Conservation (phyloP, 228 moss, liverwort and hornwort species). For the Sphagnum fallax region DNA sequence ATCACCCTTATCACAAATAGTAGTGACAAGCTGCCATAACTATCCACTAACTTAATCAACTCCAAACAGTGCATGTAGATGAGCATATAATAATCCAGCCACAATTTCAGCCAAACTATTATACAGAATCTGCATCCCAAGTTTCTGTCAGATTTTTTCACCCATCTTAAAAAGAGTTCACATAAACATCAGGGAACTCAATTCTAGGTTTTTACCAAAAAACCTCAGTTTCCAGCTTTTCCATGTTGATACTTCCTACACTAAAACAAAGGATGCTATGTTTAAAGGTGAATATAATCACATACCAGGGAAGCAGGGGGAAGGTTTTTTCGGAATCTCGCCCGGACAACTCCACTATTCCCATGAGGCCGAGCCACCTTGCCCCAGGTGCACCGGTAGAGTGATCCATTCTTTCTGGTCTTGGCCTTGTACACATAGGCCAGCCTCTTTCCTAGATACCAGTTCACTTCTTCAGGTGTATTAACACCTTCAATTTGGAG, state of each 20-base stretch:
- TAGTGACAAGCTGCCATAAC: background rate
- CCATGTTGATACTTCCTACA: background rate
- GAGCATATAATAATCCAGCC: no score
- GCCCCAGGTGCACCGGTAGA: constrained; percentile 80
- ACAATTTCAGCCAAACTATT: no score
- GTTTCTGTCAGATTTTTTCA: background rate
- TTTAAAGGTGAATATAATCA: background rate
- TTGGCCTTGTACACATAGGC: constrained; percentile 86
- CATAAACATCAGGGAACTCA: no score
- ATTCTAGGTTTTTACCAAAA: background rate
- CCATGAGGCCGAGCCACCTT: constrained; percentile 75
- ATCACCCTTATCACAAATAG: background rate
- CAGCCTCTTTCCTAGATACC: constrained; percentile 71
- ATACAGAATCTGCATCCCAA: no score
- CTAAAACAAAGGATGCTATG: background rate
- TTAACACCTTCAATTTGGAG: constrained; percentile 53
- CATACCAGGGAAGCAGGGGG: constrained; percentile 76
- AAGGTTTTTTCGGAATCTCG: constrained; percentile 70
- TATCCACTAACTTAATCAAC: no score
- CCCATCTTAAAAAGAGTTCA: background rate
- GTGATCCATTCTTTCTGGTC: constrained; percentile 77
- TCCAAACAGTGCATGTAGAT: no score
- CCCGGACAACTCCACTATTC: constrained; percentile 83
- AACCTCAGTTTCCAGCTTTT: no score
- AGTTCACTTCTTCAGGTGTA: constrained; percentile 42